Percentiles rank a stretch among this genome's conserved stretches.
phyloP scores from a whole-genome alignment of 306 rosid species.

The Prunus armeniaca region DNA sequence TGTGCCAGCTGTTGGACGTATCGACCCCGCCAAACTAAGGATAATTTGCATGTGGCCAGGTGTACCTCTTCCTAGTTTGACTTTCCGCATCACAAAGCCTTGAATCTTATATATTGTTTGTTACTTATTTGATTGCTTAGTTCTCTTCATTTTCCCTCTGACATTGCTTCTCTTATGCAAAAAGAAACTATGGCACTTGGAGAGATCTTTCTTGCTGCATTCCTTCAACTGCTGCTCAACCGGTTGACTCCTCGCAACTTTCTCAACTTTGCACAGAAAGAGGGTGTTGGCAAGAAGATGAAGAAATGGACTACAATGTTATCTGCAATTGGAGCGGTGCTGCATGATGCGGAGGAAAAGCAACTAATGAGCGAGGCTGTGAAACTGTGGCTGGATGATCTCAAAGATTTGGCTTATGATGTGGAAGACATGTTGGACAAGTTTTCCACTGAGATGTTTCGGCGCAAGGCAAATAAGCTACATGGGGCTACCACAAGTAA shows the following conservation, averaged over 20 bases:
- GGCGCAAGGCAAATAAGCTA: not conserved
- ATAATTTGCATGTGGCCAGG: too few relatives aligned
- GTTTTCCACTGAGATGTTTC: not conserved
- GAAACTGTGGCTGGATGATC: slow-evolving; percentile 22
- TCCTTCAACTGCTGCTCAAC: not conserved
- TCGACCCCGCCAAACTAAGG: too few relatives aligned
- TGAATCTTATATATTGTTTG: too few relatives aligned
- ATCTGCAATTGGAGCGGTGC: not conserved
- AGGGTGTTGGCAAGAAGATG: not conserved
- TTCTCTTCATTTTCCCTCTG: accelerated
- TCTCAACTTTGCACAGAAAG: not conserved
- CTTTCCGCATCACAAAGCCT: too few relatives aligned
- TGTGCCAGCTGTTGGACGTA: too few relatives aligned
- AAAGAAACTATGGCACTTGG: not conserved
- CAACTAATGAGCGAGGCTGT: not conserved
- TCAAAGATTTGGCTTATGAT: slow-evolving; percentile 19
- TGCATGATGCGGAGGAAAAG: slow-evolving; percentile 16
- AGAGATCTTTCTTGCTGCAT: not conserved
- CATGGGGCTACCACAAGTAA: not conserved
- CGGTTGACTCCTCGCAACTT: not conserved
- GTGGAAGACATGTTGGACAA: slow-evolving; percentile 26
- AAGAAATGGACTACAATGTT: not conserved
- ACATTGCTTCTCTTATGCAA: too few relatives aligned
- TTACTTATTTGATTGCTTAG: not conserved
- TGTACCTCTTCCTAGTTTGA: too few relatives aligned